Base-by-base conservation (phyloP, 306 rosid species). In the Quercus robur region DNA sequence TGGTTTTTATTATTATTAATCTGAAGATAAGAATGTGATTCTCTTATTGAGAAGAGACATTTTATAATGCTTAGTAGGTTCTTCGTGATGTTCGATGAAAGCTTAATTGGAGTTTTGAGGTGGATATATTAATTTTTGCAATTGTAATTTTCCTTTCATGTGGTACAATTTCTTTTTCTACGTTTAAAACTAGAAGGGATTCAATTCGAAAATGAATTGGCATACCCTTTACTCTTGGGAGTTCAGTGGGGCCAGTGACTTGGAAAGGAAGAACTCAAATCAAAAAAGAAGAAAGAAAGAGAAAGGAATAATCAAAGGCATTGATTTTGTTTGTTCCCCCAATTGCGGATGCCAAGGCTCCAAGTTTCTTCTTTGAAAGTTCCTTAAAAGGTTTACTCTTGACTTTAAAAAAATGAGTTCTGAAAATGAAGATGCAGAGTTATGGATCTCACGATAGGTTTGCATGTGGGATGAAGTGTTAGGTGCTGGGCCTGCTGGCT, bases 201-300 rank as follows among this genome's bases (percentile, higher is more conserved):
- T 2, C 18, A 26, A 30, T 30, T 31, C 3, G 26, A 33, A 9
- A 67, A 67, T 33, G 71, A 31, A 64, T 31, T 4, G 67, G 67
- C 33, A 1, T 23, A n/a, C 14, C 28, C 14, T 25, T 14, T 23
- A 14, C 67, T 9, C 9, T 13, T 12, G 14, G 20, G 72, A 58
- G 17, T 56, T 61, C 18, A 23, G 81, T 58, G 78, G 86, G 88
- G 62, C 73, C 80, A 66, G 66, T 74, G 78, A 79, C 59, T 73
- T 79, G 11, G 20, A 5, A 69, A 56, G 30, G 2, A 41, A 57
- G 31, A 77, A 51, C 44, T 56, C 64, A n/a, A 67, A 23, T 19
- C 12, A 17, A 18, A 4, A 66, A 66, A 18, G 23, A 66, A 8
- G 35, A 62, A 23, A 61, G 38, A 30, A 25, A 61, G 41, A 30